Percentiles rank a stretch among this genome's conserved stretches.
Conservation (phyloP, 176 grass and related monocot species). For the Musa itinerans region DNA sequence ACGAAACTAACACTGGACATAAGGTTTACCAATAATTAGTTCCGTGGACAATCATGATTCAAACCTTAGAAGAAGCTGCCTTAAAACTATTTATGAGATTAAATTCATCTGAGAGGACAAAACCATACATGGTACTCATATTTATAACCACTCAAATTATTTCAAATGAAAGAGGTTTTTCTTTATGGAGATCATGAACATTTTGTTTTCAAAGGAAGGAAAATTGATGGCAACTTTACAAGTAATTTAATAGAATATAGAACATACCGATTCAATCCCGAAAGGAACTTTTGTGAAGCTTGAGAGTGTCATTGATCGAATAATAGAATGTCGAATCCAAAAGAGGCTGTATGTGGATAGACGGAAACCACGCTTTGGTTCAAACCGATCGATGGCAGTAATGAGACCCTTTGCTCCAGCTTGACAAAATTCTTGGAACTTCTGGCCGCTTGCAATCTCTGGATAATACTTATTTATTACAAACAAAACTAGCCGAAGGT, state of each 20-base stretch:
- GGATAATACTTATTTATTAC: slow-evolving; percentile 79
- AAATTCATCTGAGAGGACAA: no score
- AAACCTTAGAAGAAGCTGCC: background rate
- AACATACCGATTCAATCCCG: slow-evolving; percentile 67
- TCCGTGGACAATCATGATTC: background rate
- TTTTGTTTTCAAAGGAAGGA: background rate
- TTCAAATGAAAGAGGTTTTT: background rate
- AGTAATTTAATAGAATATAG: background rate
- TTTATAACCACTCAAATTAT: background rate
- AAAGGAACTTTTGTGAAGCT: slow-evolving; percentile 81
- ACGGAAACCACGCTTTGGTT: slow-evolving; percentile 62
- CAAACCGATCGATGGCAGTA: slow-evolving; percentile 70
- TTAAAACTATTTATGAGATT: no score
- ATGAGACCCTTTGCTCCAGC: slow-evolving; percentile 76
- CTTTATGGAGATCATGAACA: background rate
- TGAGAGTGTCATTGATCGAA: slow-evolving; percentile 54
- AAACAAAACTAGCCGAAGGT: slow-evolving; percentile 71
- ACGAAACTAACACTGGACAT: no score
- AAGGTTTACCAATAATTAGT: background rate
- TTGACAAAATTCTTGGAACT: slow-evolving; percentile 77
- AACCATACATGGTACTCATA: background rate
- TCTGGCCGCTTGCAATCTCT: slow-evolving; percentile 42
- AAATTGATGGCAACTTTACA: background rate
- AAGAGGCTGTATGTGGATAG: slow-evolving; percentile 83
- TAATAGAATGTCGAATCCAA: slow-evolving; percentile 87